Evolutionary conservation across 148 eudicot genomes (phyloP).

Genomic region (Rhododendron mucronatum): DNA sequence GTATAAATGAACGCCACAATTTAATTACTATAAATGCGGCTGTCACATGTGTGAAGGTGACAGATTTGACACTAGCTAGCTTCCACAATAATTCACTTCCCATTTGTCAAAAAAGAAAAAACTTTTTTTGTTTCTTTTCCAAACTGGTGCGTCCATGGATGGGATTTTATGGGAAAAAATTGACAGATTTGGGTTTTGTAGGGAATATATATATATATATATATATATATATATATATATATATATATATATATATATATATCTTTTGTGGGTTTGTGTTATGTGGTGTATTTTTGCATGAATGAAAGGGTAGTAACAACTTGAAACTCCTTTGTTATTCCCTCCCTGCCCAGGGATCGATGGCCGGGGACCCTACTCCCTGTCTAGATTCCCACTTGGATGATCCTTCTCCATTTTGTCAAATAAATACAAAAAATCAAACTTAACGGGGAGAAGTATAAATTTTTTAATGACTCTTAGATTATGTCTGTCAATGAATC

Average conservation of each 20-base stretch:
- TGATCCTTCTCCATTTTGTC: too few relatives aligned
- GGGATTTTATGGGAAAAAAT: neutral
- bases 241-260: too few relatives aligned
- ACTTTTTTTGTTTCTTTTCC: neutral
- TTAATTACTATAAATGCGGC: too few relatives aligned
- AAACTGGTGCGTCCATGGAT: neutral
- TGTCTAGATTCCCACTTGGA: too few relatives aligned
- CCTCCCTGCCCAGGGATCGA: too few relatives aligned
- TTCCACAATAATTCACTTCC: neutral
- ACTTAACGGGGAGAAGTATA: too few relatives aligned
- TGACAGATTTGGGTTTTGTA: neutral
- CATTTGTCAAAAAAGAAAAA: neutral
- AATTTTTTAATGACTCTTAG: too few relatives aligned
- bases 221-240: too few relatives aligned
- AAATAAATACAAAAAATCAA: too few relatives aligned
- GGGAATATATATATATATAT: neutral
- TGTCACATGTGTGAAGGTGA: neutral
- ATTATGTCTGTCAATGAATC: rapidly evolving
- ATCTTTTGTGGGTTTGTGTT: neutral
- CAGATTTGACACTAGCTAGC: neutral
- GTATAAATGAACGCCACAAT: neutral
- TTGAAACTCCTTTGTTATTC: too few relatives aligned
- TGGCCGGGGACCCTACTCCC: too few relatives aligned
- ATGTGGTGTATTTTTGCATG: neutral
- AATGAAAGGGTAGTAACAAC: neutral